Percentiles rank a stretch among this genome's conserved stretches.
These are phyloP conservation scores for Cardamine chenopodiifolia DNA, from an alignment of 345 rosid species.

Conservation along the genomic window DNA sequence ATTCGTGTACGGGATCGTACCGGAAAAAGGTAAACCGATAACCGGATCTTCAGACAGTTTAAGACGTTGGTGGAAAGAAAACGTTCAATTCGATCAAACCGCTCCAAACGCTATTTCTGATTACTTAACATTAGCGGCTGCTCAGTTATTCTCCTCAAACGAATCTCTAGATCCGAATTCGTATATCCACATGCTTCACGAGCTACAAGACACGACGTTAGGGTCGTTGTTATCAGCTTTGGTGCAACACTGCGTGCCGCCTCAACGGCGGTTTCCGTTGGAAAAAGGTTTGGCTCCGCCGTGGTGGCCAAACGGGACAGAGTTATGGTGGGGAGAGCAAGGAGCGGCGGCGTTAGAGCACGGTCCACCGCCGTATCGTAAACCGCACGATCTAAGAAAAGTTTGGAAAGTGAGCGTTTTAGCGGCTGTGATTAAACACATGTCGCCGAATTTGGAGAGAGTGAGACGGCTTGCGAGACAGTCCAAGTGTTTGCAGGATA, in stretches of 20 bases:
- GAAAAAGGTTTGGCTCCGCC: constrained; percentile 70
- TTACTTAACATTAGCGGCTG: constrained; percentile 43
- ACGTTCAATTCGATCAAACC: constrained; percentile 54
- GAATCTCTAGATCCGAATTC: constrained; percentile 39
- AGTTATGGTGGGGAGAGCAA: constrained; percentile 67
- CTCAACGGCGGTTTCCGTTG: constrained; percentile 62
- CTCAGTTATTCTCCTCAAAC: constrained; percentile 27
- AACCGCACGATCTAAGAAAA: constrained; percentile 72
- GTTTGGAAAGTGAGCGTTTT: constrained; percentile 73
- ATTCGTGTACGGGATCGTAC: constrained; percentile 71
- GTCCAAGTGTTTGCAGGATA: constrained; percentile 71
- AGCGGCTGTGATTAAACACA: constrained; percentile 70
- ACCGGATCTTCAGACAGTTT: constrained; percentile 72
- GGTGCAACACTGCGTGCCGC: constrained; percentile 68
- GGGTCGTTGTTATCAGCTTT: constrained; percentile 72
- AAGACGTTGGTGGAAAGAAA: constrained; percentile 73
- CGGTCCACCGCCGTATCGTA: constrained; percentile 67
- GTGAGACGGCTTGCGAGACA: constrained; percentile 57
- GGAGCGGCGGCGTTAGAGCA: constrained; percentile 41
- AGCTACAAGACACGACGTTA: constrained; percentile 66
- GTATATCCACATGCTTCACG: constrained; percentile 53
- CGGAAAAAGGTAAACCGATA: constrained; percentile 70
- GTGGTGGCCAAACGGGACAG: constrained; percentile 71
- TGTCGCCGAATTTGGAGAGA: constrained; percentile 51
- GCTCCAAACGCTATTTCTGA: constrained; percentile 53